phyloP scores from a whole-genome alignment of 2,329 filamentous ascomycete genomes.

The Pseudogymnoascus sp. region DNA sequence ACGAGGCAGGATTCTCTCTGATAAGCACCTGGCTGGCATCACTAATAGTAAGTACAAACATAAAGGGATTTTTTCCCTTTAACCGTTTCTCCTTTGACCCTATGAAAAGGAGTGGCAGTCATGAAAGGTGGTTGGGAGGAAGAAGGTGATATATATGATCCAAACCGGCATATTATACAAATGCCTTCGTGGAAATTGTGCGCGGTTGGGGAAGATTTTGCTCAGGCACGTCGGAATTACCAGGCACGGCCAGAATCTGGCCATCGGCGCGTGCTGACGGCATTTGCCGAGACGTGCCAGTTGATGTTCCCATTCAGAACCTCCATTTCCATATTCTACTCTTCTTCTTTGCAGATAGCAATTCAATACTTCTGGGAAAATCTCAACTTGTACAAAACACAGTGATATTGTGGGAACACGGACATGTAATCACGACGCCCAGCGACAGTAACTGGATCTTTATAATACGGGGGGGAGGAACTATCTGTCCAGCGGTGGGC shows the following conservation, averaged over 20 bases:
- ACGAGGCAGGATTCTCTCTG: neutral
- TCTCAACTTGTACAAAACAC: neutral
- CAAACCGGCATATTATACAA: neutral
- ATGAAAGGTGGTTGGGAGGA: neutral
- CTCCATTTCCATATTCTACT: constrained; percentile 7
- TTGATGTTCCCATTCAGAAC: constrained; percentile 6
- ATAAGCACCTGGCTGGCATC: neutral
- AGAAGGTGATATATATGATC: no score
- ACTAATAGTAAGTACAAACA: neutral
- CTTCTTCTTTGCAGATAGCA: constrained; percentile 2
- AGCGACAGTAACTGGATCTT: neutral
- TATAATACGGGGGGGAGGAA: constrained; percentile 7
- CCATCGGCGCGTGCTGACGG: constrained; percentile 1
- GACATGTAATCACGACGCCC: constrained; percentile 2
- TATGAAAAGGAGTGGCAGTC: neutral
- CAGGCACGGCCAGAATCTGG: constrained; percentile 6
- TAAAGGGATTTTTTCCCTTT: neutral
- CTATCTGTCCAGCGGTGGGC: constrained; percentile 1
- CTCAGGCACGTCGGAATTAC: constrained; percentile 6
- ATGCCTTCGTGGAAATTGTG: neutral
- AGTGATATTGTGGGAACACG: constrained; percentile 5
- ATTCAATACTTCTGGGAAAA: neutral
- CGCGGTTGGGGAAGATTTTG: neutral
- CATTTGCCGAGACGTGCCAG: constrained; percentile 6
- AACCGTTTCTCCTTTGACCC: neutral